phyloP scores from a whole-genome alignment of 192 early-diverging fungal species.

The Thamnidium elegans region DNA sequence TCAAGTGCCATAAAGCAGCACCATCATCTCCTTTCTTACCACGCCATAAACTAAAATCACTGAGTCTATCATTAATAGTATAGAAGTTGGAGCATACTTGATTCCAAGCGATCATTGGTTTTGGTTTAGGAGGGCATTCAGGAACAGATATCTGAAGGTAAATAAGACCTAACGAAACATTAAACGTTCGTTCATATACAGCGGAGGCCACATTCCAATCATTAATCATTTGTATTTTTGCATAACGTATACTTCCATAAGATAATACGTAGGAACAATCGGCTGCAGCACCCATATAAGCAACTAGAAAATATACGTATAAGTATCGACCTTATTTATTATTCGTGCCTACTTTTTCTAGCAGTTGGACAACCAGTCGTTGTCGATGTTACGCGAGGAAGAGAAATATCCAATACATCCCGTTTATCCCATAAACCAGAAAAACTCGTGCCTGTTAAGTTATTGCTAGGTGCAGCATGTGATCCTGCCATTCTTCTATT shows the following conservation, averaged over 20 bases:
- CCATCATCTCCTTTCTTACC: constrained; percentile 63
- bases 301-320: not conserved
- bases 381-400: constrained; percentile 1
- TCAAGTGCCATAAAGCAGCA: constrained; percentile 88
- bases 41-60: constrained; percentile 89
- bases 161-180: constrained; percentile 80
- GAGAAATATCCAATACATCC: not conserved
- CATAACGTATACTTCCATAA: constrained; percentile 54
- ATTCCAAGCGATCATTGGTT: constrained; percentile 65
- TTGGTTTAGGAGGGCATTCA: constrained; percentile 50
- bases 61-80: constrained; percentile 71
- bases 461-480: constrained; percentile 1
- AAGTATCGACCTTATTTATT: not conserved
- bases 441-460: not conserved
- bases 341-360: constrained; percentile 23
- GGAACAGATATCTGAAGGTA: constrained; percentile 67
- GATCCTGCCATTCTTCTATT: constrained; percentile 20
- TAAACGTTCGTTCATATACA: constrained; percentile 84
- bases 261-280: constrained; percentile 67
- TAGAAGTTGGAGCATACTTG: constrained; percentile 70
- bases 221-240: constrained; percentile 69
- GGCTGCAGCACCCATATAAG: constrained; percentile 52
- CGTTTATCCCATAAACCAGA: not conserved
- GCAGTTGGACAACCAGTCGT: constrained; percentile 22
- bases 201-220: constrained; percentile 84